Base-by-base conservation (phyloP, 1,284 basidiomycete species). In the Cryptococcus deneoformans region DNA sequence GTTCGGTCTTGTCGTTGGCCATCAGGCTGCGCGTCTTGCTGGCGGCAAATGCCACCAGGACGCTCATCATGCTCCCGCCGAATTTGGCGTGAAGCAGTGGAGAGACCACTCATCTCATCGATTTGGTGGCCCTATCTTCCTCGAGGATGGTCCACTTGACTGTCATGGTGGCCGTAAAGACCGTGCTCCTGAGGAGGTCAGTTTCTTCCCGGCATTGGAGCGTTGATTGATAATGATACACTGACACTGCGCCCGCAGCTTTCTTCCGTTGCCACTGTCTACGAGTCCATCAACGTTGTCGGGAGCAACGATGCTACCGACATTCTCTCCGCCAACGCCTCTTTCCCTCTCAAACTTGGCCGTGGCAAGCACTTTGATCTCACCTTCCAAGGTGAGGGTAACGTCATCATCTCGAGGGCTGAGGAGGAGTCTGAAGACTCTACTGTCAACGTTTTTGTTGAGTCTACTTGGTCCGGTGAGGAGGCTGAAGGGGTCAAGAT, bases 381-480 rank as follows among this genome's bases (percentile, higher is more conserved):
- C 52, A 46, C 54, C 44, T 52, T 62, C 42, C 40, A 54, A 14
- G 54, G 46, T 10, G 53, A 56, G 24, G 63, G 58, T 10, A 56
- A 57, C 14, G 56, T 70, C 29, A 46, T 67, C 45, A 54, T 69
- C 5, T 64, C 66, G 3, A 62, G 62, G 37, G 12, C 46, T 8
- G 44, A 59, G 12, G 46, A 58, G 40, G 43, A n/a, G 14, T 8
- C 14, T 11, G 12, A 44, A 14, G 43, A 20, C 14, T 14, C 43
- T 6, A 44, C 24, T 11, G 43, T 44, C 43, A 44, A 44, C 43
- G 16, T 70, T 48, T 46, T 63, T 45, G 60, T 70, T 53, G 64
- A 70, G 58, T 63, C 63, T 16, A 49, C 52, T 16, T 64, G 59
- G 57, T 11, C 43, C 38, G 53, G 53, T 35, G 29, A 29, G 29